Conservation (phyloP, 176 grass and related monocot species). For the Stipa capillata region DNA sequence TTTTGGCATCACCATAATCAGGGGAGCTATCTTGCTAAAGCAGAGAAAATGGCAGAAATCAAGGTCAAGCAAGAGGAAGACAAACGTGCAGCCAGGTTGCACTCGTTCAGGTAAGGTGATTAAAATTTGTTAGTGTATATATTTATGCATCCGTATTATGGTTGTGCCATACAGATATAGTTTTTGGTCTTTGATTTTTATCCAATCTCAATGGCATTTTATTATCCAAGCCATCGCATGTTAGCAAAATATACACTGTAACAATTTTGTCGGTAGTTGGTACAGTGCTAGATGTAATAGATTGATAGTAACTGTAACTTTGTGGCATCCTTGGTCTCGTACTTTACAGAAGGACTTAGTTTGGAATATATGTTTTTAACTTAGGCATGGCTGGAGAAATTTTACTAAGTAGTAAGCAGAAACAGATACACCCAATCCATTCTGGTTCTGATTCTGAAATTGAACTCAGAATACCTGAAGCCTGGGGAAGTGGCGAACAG, state of each 20-base stretch:
- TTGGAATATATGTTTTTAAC: not conserved
- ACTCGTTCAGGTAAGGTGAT: slow-evolving; percentile 64
- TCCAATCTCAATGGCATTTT: not conserved
- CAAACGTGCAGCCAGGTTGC: slow-evolving; percentile 66
- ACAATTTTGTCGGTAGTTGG: not conserved
- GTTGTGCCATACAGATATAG: not conserved
- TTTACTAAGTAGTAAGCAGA: not conserved
- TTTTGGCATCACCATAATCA: slow-evolving; percentile 22
- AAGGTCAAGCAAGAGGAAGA: slow-evolving; percentile 86
- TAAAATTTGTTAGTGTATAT: not conserved
- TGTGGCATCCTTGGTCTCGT: not conserved
- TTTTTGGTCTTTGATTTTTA: not conserved
- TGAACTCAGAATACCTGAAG: not conserved
- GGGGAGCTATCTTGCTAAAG: slow-evolving; percentile 79
- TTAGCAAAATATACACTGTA: not conserved
- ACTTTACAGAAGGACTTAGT: not conserved
- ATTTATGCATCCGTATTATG: not conserved
- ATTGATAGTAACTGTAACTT: not conserved
- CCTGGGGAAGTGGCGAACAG: not conserved
- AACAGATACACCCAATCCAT: not conserved
- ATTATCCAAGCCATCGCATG: not conserved
- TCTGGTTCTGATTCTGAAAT: not conserved
- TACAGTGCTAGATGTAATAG: slow-evolving; percentile 5
- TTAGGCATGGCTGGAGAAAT: not conserved
- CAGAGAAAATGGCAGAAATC: slow-evolving; percentile 51